phyloP scores from a whole-genome alignment of 1,284 basidiomycete species.

The Pholiota adiposa region DNA sequence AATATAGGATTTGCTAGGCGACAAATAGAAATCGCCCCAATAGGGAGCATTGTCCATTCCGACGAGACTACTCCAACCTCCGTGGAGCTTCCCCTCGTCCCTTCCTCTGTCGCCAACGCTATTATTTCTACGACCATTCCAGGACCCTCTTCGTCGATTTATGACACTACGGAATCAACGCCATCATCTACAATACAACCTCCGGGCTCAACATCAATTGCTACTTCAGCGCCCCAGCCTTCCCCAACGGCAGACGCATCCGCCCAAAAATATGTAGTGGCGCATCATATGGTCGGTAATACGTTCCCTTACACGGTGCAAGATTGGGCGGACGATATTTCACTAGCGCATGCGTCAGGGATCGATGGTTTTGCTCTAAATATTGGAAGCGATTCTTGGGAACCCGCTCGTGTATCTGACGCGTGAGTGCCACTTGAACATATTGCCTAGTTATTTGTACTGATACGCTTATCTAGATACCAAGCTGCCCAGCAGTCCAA shows the following conservation, averaged over 20 bases:
- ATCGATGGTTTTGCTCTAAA: constrained; percentile 75
- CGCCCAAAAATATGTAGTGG: constrained; percentile 57
- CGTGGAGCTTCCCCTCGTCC: not conserved
- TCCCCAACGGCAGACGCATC: constrained; percentile 21
- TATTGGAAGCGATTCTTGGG: constrained; percentile 69
- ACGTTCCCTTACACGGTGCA: constrained; percentile 62
- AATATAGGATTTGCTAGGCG: not conserved
- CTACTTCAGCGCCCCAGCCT: constrained; percentile 21
- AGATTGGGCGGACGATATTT: constrained; percentile 60
- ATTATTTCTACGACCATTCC: not conserved
- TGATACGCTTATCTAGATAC: constrained; percentile 39
- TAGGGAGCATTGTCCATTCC: too few relatives aligned
- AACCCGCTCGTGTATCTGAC: constrained; percentile 61
- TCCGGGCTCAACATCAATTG: constrained; percentile 13
- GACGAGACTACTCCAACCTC: too few relatives aligned
- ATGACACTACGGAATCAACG: constrained; percentile 2
- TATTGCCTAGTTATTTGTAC: not conserved
- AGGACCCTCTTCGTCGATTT: too few relatives aligned
- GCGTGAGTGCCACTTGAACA: constrained; percentile 55
- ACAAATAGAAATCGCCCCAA: not conserved
- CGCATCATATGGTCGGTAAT: constrained; percentile 75
- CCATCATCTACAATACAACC: too few relatives aligned
- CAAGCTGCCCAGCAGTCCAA: constrained; percentile 58
- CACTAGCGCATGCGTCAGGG: constrained; percentile 58
- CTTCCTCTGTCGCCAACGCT: constrained; percentile 12